Conservation (phyloP, 2,329 filamentous ascomycete species). For the Juglanconis oblonga region DNA sequence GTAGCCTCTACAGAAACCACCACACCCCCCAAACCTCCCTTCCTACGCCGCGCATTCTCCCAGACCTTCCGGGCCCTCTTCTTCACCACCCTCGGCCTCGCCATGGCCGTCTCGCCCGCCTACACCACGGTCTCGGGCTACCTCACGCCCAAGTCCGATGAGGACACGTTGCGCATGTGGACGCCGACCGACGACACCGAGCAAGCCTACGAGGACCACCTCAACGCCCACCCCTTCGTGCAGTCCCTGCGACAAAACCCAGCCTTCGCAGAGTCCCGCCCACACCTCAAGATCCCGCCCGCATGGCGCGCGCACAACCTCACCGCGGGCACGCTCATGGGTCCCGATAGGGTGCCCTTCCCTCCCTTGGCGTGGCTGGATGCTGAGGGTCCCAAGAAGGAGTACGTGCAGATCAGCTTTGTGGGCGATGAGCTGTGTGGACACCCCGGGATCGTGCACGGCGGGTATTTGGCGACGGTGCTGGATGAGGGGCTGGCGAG, state of each 20-base stretch:
- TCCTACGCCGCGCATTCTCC: constrained; percentile 43
- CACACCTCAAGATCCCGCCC: constrained; percentile 81
- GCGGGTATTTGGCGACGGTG: constrained; percentile 86
- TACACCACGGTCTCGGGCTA: constrained; percentile 46
- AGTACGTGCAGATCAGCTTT: constrained; percentile 70
- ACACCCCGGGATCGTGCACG: constrained; percentile 87
- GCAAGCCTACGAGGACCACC: constrained; percentile 65
- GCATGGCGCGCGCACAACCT: constrained; percentile 70
- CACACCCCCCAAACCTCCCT: constrained; percentile 30
- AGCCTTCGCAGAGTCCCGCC: constrained; percentile 71
- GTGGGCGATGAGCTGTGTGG: constrained; percentile 80
- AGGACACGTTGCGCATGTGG: constrained; percentile 70
- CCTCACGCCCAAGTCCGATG: constrained; percentile 58
- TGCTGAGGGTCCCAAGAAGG: constrained; percentile 55
- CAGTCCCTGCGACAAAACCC: constrained; percentile 64
- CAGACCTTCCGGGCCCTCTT: constrained; percentile 45
- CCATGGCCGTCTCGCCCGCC: constrained; percentile 54
- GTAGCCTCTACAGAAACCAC: constrained; percentile 14
- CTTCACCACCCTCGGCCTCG: constrained; percentile 51
- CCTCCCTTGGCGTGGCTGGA: constrained; percentile 79
- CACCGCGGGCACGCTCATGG: constrained; percentile 76
- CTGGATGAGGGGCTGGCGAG: constrained; percentile 86
- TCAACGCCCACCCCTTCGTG: constrained; percentile 74
- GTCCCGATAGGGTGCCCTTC: constrained; percentile 72
- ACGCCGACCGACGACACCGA: constrained; percentile 52